These are phyloP conservation scores for Umbelopsis vinacea DNA, from an alignment of 192 early-diverging fungal genomes.

Conservation along the genomic window DNA sequence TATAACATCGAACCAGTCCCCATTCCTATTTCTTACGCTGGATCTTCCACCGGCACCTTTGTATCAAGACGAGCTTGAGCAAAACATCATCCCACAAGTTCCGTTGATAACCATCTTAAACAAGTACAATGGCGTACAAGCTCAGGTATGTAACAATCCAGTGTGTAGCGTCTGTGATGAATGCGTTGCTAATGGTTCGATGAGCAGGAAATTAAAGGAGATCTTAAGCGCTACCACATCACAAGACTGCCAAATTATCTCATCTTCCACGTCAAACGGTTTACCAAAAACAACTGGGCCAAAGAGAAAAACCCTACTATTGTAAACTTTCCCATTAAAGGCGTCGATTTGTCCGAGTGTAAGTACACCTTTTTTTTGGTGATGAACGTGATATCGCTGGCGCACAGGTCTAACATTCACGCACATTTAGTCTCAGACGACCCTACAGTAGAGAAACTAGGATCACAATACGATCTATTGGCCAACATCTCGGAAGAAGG, in stretches of 20 bases:
- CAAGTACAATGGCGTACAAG: conserved; percentile 83
- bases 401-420: background rate
- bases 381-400: no score
- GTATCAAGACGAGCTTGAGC: conserved; percentile 83
- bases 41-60: conserved; percentile 91
- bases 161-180: background rate
- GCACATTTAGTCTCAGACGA: conserved; percentile 53
- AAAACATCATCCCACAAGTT: conserved; percentile 93
- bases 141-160: conserved; percentile 50
- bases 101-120: conserved; percentile 77
- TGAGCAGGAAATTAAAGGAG: conserved; percentile 53
- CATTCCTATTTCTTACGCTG: conserved; percentile 87
- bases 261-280: conserved; percentile 90
- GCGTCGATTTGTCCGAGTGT: conserved; percentile 85
- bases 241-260: conserved; percentile 81
- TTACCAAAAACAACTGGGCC: conserved; percentile 82
- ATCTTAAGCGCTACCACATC: conserved; percentile 74
- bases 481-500: conserved; percentile 94
- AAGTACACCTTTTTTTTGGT: no score
- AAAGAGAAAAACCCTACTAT: conserved; percentile 96
- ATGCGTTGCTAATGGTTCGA: background rate
- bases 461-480: conserved; percentile 80
- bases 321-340: conserved; percentile 91
- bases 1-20: conserved; percentile 55
- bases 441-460: conserved; percentile 45